Evolutionary conservation across 139 green algal species (phyloP).

Genomic region (Coelastrella sp.): DNA sequence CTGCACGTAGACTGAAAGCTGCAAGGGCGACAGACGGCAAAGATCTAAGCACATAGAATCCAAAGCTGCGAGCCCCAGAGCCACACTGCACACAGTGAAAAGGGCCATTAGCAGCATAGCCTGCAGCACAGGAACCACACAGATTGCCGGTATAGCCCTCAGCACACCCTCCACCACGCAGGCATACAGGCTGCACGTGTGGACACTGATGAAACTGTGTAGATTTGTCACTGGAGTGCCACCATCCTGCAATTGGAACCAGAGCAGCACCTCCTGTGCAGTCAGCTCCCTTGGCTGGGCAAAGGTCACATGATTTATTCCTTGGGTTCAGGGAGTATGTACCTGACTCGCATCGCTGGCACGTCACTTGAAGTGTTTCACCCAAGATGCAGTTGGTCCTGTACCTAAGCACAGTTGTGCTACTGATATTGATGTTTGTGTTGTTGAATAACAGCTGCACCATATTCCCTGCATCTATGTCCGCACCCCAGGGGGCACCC

Average conservation of each 20-base stretch:
- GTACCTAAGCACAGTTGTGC: no score
- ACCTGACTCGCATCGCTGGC: neutral
- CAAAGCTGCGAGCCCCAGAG: neutral
- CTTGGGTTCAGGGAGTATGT: neutral
- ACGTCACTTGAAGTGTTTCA: no score
- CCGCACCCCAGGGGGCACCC: no score
- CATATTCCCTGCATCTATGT: no score
- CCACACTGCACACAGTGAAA: neutral
- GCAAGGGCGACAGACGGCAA: no score
- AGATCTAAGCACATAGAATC: neutral
- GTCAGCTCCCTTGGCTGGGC: neutral
- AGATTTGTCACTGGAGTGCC: neutral
- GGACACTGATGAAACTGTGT: slow-evolving; percentile 15
- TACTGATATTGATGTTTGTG: no score
- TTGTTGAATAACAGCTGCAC: no score
- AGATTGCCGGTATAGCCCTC: neutral
- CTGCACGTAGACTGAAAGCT: no score
- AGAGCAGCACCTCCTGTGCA: neutral
- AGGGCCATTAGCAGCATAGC: neutral
- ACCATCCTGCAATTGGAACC: neutral
- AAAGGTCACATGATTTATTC: neutral
- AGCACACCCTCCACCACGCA: neutral
- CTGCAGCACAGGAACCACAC: neutral
- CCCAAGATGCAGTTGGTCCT: no score
- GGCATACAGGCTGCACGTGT: neutral